phyloP scores from a whole-genome alignment of 2,329 filamentous ascomycete genomes.

The Dichotomopilus funicola region DNA sequence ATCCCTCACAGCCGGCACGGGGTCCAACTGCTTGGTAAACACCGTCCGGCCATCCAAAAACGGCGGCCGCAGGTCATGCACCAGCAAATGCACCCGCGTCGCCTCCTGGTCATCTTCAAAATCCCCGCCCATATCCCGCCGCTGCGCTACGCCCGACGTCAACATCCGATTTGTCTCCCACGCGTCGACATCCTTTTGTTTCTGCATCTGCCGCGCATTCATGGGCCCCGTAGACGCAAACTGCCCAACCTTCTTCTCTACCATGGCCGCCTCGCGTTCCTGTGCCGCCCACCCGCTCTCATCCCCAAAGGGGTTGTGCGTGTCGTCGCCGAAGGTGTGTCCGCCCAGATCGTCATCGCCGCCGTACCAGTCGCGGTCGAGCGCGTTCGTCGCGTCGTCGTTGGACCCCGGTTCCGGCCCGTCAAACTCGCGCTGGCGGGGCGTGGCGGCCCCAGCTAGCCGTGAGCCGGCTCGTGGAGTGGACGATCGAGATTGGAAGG shows the following conservation, averaged over 20 bases:
- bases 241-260: slow-evolving; percentile 72
- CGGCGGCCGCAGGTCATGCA: slow-evolving; percentile 89
- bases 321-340: slow-evolving; percentile 81
- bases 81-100: slow-evolving; percentile 80
- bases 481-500: slow-evolving; percentile 22
- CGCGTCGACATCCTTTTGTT: slow-evolving; percentile 90
- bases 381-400: slow-evolving; percentile 58
- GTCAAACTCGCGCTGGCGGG: slow-evolving; percentile 53
- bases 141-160: slow-evolving; percentile 88
- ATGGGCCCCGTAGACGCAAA: slow-evolving; percentile 49
- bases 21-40: slow-evolving; percentile 95
- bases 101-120: slow-evolving; percentile 88
- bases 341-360: slow-evolving; percentile 81
- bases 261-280: slow-evolving; percentile 66
- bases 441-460: slow-evolving; percentile 32
- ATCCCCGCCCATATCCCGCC: slow-evolving; percentile 71
- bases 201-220: slow-evolving; percentile 71
- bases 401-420: slow-evolving; percentile 54
- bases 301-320: slow-evolving; percentile 86
- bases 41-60: slow-evolving; percentile 93
- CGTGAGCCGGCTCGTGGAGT: slow-evolving; percentile 28
- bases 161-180: slow-evolving; percentile 99
- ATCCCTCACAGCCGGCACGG: slow-evolving; percentile 85
- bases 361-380: slow-evolving; percentile 90
- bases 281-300: slow-evolving; percentile 64